Conservation (phyloP, 352 stramenopile genomes). For the Globisporangium cystogenes region DNA sequence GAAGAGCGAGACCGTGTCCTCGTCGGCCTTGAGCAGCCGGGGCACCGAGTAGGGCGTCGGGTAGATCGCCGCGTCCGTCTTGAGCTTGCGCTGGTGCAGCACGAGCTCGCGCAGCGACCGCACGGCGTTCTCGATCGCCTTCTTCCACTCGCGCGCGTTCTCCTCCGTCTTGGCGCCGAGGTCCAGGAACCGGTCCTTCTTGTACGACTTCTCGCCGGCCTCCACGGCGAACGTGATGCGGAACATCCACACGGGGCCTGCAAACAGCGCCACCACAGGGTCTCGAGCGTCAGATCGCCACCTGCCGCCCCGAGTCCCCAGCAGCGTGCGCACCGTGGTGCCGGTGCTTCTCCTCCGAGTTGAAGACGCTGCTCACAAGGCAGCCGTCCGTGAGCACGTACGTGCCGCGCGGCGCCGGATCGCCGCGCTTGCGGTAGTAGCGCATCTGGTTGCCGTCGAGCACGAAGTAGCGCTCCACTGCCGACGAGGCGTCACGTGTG, state of each 20-base stretch:
- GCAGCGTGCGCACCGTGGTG: constrained; percentile 42
- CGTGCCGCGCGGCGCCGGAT: constrained; percentile 72
- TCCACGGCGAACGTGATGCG: constrained; percentile 84
- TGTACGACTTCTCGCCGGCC: constrained; percentile 76
- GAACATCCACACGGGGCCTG: constrained; percentile 82
- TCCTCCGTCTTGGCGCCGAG: constrained; percentile 84
- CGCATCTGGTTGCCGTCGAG: constrained; percentile 82
- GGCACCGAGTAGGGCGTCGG: constrained; percentile 58
- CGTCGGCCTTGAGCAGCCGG: constrained; percentile 66
- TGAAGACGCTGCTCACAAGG: constrained; percentile 73
- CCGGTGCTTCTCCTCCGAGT: constrained; percentile 87
- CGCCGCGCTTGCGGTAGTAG: constrained; percentile 84
- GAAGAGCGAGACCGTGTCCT: constrained; percentile 83
- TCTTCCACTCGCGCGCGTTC: constrained; percentile 75
- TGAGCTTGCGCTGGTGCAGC: constrained; percentile 68
- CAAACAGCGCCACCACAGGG: no score
- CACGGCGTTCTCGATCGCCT: constrained; percentile 73
- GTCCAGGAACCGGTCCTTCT: constrained; percentile 86
- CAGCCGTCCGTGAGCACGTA: constrained; percentile 84
- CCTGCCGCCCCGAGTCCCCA: no score
- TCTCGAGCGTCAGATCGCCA: no score
- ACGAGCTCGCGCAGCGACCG: constrained; percentile 69
- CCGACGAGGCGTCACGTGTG: no score
- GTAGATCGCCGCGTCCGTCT: constrained; percentile 70
- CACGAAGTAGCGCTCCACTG: constrained; percentile 85